Evolutionary conservation across 2,329 filamentous ascomycete genomes (phyloP), one percentile per base, ranked within the genome.

Genomic region (Cladosporium colombiae): DNA sequence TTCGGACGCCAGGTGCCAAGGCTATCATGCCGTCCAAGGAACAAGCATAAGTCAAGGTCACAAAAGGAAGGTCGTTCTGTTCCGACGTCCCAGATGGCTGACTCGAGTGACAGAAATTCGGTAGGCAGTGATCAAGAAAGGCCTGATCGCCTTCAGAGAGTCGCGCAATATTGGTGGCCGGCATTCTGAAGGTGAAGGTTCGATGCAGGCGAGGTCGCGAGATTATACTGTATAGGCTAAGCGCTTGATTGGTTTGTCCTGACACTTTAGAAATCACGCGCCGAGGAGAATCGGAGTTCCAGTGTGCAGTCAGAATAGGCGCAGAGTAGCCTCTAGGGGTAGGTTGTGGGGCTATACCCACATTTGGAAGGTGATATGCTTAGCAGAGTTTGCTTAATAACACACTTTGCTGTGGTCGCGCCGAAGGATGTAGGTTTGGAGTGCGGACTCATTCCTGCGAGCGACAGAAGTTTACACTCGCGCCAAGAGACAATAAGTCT

Each of bases 11-110:
- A 0, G 92, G 92, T 0, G 89, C 84, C 31, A 94, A 84, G 1
- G 93, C 87, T 60, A 96, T 84, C 63, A 88, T 86, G 49, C 90
- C 89, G 80, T 98, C 94, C 70, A 99, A 89, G 4, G 93, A 97
- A 7, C 89, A 90, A 25, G 95, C 94, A 78, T 93, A 98, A 14
- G 94, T 97, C 49, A 97, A 83, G 2, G 93, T 97, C 59, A 92
- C 85, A 75, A 84, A 83, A 7, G 84, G 84, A 27, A 82, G 68
- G 49, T 66, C 23, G 16, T n/a, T 14, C 1, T n/a, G 5, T 5
- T 63, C 55, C 16, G n/a, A 16, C 49, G 35, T 44, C 23, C 35
- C 35, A 18, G 50, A 25, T 27, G 27, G 21, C n/a, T 31, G 18
- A n/a, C 21, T 37, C 18, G 25, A 23, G 40, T 46, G n/a, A 13